phyloP scores from a whole-genome alignment of 192 early-diverging fungal genomes.

The Coemansia sp. region DNA sequence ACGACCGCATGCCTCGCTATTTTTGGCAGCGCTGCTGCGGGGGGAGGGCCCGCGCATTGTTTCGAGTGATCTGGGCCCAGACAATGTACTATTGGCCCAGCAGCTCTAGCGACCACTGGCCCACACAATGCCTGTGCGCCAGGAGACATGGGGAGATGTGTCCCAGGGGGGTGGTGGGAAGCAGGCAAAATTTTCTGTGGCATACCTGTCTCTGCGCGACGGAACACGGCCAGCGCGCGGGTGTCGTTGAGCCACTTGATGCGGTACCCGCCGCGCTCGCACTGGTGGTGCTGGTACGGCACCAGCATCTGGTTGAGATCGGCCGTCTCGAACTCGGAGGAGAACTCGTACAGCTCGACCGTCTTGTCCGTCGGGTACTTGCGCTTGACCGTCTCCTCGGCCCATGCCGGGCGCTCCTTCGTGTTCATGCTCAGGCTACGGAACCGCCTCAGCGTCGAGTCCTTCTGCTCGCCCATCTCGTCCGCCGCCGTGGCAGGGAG shows the following conservation, averaged over 20 bases:
- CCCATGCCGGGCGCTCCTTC: constrained; percentile 45
- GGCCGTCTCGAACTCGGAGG: constrained; percentile 48
- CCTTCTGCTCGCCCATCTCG: constrained; percentile 20
- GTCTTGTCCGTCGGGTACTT: constrained; percentile 50
- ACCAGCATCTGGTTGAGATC: constrained; percentile 51
- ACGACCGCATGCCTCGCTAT: not conserved
- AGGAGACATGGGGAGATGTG: not conserved
- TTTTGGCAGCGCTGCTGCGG: no score
- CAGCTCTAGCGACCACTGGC: not conserved
- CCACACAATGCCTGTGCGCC: not conserved
- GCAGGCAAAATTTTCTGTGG: no score
- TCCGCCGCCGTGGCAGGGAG: constrained; percentile 34
- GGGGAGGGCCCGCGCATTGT: no score
- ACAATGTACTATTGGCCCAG: not conserved
- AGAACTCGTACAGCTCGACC: constrained; percentile 45
- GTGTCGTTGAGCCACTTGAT: constrained; percentile 52
- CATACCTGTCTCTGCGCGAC: constrained; percentile 49
- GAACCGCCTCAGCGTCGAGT: constrained; percentile 34
- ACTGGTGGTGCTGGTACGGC: constrained; percentile 50
- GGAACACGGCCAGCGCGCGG: constrained; percentile 48
- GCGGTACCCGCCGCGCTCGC: constrained; percentile 49
- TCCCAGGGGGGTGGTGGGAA: not conserved
- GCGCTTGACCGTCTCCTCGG: constrained; percentile 46
- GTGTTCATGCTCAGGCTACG: constrained; percentile 47
- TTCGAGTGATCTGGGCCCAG: not conserved